phyloP scores from a whole-genome alignment of 805 yeast species.

The Starmerella cellae region DNA sequence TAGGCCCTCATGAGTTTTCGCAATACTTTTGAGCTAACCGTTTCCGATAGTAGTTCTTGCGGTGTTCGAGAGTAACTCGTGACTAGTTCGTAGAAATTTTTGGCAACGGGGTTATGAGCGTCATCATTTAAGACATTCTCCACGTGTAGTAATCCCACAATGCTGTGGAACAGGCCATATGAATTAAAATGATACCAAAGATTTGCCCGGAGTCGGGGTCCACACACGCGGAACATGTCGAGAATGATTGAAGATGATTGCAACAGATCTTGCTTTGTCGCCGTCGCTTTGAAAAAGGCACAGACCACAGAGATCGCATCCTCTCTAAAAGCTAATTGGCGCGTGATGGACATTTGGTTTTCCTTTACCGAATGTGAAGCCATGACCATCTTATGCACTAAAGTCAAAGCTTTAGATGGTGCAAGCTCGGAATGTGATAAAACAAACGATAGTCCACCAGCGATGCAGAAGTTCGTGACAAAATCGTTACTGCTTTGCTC shows the following conservation, averaged over 20 bases:
- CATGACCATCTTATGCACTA: constrained; percentile 7
- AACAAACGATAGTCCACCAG: constrained; percentile 20
- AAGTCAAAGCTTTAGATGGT: constrained; percentile 4
- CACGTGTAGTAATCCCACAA: constrained; percentile 14
- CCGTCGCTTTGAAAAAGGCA: constrained; percentile 3
- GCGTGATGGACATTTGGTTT: constrained; percentile 10
- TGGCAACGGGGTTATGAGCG: constrained; percentile 4
- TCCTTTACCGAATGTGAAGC: not conserved
- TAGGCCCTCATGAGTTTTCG: constrained; percentile 26
- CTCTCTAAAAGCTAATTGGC: constrained; percentile 18
- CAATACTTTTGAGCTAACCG: constrained; percentile 25
- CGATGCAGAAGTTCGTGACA: constrained; percentile 18
- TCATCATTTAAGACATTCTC: constrained; percentile 2
- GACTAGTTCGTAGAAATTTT: constrained; percentile 15
- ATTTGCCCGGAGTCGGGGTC: constrained; percentile 18
- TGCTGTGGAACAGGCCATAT: constrained; percentile 10
- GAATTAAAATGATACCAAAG: constrained; percentile 21
- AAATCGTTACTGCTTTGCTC: constrained; percentile 10
- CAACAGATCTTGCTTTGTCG: not conserved
- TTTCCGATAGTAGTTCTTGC: constrained; percentile 30
- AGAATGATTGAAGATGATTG: constrained; percentile 12
- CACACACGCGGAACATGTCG: constrained; percentile 17
- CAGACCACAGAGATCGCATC: constrained; percentile 16
- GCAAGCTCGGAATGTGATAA: constrained; percentile 10
- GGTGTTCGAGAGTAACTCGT: constrained; percentile 32